Evolutionary conservation across 495 filamentous ascomycete genomes (phyloP).

Genomic region (Daldinia caldariorum): DNA sequence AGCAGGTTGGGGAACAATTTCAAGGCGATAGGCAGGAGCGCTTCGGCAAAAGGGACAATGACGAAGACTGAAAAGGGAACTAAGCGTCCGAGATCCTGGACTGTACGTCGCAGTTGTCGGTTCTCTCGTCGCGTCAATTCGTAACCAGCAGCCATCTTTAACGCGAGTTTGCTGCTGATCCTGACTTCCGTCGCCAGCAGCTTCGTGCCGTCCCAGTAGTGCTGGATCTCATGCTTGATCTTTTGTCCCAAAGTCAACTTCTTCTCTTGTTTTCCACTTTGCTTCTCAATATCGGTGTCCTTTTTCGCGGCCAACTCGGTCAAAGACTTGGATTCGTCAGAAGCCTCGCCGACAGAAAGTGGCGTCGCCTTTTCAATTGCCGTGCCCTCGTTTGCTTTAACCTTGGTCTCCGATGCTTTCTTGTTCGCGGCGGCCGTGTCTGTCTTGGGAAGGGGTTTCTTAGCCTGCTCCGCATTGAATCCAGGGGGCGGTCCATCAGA

Average conservation of each 20-base stretch:
- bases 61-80: conserved; percentile 97
- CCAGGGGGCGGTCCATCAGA: conserved; percentile 83
- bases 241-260: conserved; percentile 90
- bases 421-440: conserved; percentile 46
- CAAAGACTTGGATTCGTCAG: conserved; percentile 43
- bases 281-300: conserved; percentile 61
- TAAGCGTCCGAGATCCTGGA: conserved; percentile 90
- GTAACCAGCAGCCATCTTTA: conserved; percentile 98
- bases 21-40: conserved; percentile 91
- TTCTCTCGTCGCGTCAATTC: conserved; percentile 94
- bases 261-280: conserved; percentile 73
- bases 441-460: conserved; percentile 77
- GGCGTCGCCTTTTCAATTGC: conserved; percentile 39
- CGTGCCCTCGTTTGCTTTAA: conserved; percentile 50
- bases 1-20: conserved; percentile 96
- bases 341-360: conserved; percentile 26
- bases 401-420: conserved; percentile 52
- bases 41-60: conserved; percentile 94
- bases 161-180: conserved; percentile 87
- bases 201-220: conserved; percentile 99
- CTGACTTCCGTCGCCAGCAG: conserved; percentile 89
- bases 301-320: conserved; percentile 51
- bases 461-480: conserved; percentile 90
- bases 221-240: conserved; percentile 87
- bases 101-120: conserved; percentile 89